These are phyloP conservation scores for Prunus salicina DNA, from an alignment of 306 rosid species.

Conservation along the genomic window DNA sequence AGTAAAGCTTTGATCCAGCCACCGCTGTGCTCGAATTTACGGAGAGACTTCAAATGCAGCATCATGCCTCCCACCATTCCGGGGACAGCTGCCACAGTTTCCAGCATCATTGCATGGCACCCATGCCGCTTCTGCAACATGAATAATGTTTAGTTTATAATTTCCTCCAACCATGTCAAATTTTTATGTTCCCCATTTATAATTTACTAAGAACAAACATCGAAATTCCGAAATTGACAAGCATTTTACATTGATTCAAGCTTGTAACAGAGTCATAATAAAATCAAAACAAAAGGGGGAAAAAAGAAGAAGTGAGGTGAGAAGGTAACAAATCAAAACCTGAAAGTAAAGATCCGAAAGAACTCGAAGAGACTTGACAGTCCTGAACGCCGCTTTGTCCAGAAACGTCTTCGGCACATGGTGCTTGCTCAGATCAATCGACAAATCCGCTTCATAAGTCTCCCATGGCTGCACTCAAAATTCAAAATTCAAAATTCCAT, in stretches of 20 bases:
- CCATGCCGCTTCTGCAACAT: slow-evolving; percentile 61
- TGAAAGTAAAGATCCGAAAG: slow-evolving; percentile 63
- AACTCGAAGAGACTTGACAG: slow-evolving; percentile 64
- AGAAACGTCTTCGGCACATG: slow-evolving; percentile 60
- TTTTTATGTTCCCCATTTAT: too few relatives aligned
- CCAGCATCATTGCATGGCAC: slow-evolving; percentile 83
- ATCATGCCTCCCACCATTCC: slow-evolving; percentile 87
- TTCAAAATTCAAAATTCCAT: neutral
- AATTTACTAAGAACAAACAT: too few relatives aligned
- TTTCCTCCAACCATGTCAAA: too few relatives aligned
- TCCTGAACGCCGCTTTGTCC: slow-evolving; percentile 65
- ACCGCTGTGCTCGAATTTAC: slow-evolving; percentile 60
- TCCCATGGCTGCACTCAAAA: slow-evolving; percentile 68
- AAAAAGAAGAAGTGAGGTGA: neutral
- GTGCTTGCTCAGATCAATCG: slow-evolving; percentile 69
- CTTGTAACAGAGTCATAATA: neutral
- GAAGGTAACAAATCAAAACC: slow-evolving; percentile 27
- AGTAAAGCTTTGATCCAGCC: slow-evolving; percentile 84
- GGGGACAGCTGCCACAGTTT: slow-evolving; percentile 73
- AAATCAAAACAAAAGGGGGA: neutral
- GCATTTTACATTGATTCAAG: slow-evolving; percentile 2
- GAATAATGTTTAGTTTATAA: neutral
- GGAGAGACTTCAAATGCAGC: slow-evolving; percentile 57
- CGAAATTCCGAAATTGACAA: neutral
- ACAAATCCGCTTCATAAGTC: slow-evolving; percentile 50